A percentile compares a stretch with the other conserved stretches of the same genome.
phyloP scores from a whole-genome alignment of 345 rosid species.

The Sisymbrium altissimum region DNA sequence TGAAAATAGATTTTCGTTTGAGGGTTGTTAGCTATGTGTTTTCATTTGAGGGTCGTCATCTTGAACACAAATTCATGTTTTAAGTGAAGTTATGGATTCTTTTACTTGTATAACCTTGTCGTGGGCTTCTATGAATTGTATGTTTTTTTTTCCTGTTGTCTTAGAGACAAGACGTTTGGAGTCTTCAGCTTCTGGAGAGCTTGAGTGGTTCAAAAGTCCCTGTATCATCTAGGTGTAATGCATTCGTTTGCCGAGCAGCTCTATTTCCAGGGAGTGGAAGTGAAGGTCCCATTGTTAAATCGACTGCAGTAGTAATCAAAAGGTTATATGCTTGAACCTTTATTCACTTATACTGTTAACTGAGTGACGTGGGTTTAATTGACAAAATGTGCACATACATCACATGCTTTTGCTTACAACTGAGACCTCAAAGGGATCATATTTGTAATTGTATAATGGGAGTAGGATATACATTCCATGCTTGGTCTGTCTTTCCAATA shows the following conservation, averaged over 20 bases:
- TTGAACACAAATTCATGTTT: not conserved
- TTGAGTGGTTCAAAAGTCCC: constrained; percentile 38
- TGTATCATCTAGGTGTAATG: constrained; percentile 43
- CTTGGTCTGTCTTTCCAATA: not conserved
- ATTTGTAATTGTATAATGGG: not conserved
- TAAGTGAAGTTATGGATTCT: not conserved
- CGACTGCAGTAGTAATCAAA: constrained; percentile 42
- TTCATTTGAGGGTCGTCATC: not conserved
- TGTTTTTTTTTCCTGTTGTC: constrained; percentile 25
- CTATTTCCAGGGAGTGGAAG: constrained; percentile 50
- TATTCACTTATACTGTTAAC: not conserved
- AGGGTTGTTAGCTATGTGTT: no score
- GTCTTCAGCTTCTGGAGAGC: constrained; percentile 47
- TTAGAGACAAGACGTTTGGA: constrained; percentile 62
- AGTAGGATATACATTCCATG: not conserved
- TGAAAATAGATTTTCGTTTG: no score
- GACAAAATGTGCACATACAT: not conserved
- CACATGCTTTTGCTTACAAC: not conserved
- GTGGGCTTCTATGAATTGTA: not conserved
- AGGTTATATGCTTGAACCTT: constrained; percentile 40
- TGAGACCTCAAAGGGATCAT: not conserved
- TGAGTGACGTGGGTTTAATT: not conserved
- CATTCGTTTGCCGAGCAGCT: constrained; percentile 55
- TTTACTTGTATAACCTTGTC: not conserved
- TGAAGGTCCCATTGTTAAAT: constrained; percentile 48